Evolutionary conservation across 2,329 filamentous ascomycete genomes (phyloP).

Genomic region (Hyphodiscus sp.): DNA sequence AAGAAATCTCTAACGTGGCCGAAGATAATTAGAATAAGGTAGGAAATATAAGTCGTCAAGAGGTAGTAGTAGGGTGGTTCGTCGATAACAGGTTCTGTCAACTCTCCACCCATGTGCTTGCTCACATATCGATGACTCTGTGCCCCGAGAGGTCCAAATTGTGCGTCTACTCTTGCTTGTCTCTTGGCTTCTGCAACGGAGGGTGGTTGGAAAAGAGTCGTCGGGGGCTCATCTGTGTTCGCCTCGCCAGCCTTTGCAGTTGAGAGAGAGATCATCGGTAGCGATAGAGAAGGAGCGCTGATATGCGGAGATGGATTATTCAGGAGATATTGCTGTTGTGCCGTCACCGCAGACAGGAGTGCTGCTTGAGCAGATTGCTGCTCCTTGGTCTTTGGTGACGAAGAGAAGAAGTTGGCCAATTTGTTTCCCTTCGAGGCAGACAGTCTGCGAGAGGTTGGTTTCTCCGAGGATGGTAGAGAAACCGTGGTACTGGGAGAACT

Average conservation of each 20-base stretch:
- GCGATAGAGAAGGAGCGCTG: constrained; percentile 64
- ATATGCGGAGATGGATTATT: constrained; percentile 53
- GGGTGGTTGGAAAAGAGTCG: constrained; percentile 81
- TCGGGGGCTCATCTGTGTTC: constrained; percentile 65
- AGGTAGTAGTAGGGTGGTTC: constrained; percentile 96
- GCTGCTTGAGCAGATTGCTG: constrained; percentile 59
- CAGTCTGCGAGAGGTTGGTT: constrained; percentile 40
- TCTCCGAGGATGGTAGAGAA: constrained; percentile 24
- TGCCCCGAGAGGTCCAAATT: constrained; percentile 82
- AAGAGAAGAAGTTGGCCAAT: constrained; percentile 76
- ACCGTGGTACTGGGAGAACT: constrained; percentile 26
- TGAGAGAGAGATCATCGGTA: constrained; percentile 89
- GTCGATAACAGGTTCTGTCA: constrained; percentile 81
- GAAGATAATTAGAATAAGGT: constrained; percentile 89
- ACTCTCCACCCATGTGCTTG: constrained; percentile 72
- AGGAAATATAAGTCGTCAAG: constrained; percentile 96
- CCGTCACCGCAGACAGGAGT: constrained; percentile 52
- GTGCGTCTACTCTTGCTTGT: constrained; percentile 72
- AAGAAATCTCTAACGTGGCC: constrained; percentile 97
- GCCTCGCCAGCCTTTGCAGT: constrained; percentile 73
- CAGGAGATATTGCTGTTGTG: constrained; percentile 52
- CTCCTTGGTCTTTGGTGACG: constrained; percentile 69
- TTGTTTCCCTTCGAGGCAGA: constrained; percentile 67
- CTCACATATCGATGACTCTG: constrained; percentile 83
- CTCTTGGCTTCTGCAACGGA: constrained; percentile 75